Evolutionary conservation across 169 alveolate species (phyloP), one percentile per base, ranked within the genome.

Genomic region (Plasmodium knowlesi): DNA sequence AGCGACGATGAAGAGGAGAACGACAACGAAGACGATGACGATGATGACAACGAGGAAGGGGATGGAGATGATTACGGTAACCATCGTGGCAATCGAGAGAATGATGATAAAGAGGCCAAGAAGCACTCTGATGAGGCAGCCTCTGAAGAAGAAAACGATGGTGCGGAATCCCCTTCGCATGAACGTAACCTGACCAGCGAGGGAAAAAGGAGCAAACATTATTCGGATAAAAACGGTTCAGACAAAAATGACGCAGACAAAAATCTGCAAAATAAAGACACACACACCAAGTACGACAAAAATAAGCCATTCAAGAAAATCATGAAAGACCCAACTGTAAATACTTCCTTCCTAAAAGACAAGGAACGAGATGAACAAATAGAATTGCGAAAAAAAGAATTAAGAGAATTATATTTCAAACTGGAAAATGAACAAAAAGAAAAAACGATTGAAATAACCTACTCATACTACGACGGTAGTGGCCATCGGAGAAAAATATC

Each of bases 401-500:
- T 92, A 71, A 92, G 93, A 82, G 92, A 92, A 70, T 82, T 92
- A 81, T 92, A 83, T 82, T 92, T 54, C 46, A 83, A 92, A 92
- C 79, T 83, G 76, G 92, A 92, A 76, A 92, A 81, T 61, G 92
- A 92, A 39, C 89, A 92, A 50, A 92, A 92, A 22, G 92, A 92
- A 76, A 84, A 92, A 82, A 72, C 73, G 32, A 92, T 92, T 22
- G 95, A 92, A 54, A 81, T 92, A 67, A 83, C 92, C 10, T 92
- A 92, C 50, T 92, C 95, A 34, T 92, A 92, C 53, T 92, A 84
- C 46, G 95, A 92, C 71, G 95, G 95, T 53, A 53, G 67, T 84
- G 95, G 92, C 19, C 95, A 92, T 84, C 76, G 92, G 79, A 92
- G 92, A 81, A 92, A 83, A 74, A 92, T 92, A 39, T 83, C 92